phyloP scores from a whole-genome alignment of 78 protist genomes.

The Capsaspora owczarzaki region DNA sequence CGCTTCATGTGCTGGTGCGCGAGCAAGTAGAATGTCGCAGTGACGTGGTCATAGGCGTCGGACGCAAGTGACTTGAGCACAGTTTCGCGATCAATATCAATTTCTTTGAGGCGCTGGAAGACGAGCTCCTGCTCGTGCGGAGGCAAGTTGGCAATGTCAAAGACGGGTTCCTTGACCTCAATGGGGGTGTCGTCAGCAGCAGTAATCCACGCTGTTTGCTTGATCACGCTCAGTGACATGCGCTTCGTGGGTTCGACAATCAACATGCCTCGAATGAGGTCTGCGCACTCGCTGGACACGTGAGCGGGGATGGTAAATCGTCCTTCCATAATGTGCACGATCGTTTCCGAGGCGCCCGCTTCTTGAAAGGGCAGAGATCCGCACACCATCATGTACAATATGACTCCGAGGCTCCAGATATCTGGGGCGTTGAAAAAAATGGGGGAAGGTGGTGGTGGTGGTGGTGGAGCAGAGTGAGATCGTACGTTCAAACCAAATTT shows the following conservation, averaged over 20 bases:
- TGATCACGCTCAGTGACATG: not conserved
- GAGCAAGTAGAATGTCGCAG: constrained; percentile 5
- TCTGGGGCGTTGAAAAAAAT: not conserved
- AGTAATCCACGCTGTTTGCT: constrained; percentile 32
- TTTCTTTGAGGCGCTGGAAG: not conserved
- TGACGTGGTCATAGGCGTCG: not conserved
- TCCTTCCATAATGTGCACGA: constrained; percentile 7
- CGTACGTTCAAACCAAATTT: not conserved
- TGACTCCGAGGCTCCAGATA: constrained; percentile 43
- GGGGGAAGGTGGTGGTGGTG: not conserved
- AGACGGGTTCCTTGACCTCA: not conserved
- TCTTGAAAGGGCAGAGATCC: constrained; percentile 43
- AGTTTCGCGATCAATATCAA: not conserved
- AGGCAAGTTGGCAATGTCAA: not conserved
- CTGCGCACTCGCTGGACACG: not conserved
- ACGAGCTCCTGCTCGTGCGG: not conserved
- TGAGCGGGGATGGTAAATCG: not conserved
- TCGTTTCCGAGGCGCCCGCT: not conserved
- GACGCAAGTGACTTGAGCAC: not conserved
- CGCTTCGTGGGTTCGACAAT: not conserved
- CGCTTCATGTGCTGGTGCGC: not conserved
- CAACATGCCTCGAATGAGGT: not conserved
- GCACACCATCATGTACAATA: constrained; percentile 18
- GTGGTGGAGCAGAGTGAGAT: not conserved
- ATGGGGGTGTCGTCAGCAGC: not conserved